Conservation (phyloP, 371 early-diverging fungal species). For the Lichtheimia ramosa region DNA sequence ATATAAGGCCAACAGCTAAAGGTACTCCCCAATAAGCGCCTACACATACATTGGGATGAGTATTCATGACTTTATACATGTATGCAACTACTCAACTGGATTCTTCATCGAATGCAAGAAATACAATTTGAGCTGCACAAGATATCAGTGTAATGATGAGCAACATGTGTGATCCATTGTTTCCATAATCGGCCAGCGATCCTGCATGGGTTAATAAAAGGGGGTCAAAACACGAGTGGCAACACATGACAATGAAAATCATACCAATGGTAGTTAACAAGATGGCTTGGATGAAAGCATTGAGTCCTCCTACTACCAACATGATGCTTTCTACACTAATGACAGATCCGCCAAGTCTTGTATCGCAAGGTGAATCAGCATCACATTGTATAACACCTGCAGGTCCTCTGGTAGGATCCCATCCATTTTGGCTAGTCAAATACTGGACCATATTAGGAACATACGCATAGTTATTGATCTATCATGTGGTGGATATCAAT, state of each 20-base stretch:
- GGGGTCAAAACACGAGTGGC: background rate
- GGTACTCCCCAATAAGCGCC: conserved; percentile 25
- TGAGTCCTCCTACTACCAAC: conserved; percentile 13
- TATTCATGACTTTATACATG: background rate
- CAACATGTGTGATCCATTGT: conserved; percentile 15
- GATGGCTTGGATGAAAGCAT: conserved; percentile 20
- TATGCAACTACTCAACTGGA: conserved; percentile 8
- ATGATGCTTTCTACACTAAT: conserved; percentile 18
- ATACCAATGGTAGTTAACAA: conserved; percentile 24
- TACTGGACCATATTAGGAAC: conserved; percentile 25
- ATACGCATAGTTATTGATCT: conserved; percentile 29
- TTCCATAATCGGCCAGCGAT: conserved; percentile 30
- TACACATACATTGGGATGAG: background rate
- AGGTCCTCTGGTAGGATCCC: conserved; percentile 13
- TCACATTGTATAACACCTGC: conserved; percentile 3
- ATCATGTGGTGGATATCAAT: background rate
- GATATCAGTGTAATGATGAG: conserved; percentile 23
- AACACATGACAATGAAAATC: background rate
- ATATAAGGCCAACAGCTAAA: conserved; percentile 17
- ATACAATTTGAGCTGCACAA: conserved; percentile 26
- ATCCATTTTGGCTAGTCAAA: conserved; percentile 11
- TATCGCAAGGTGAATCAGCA: conserved; percentile 1
- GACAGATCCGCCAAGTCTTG: conserved; percentile 1
- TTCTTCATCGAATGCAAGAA: conserved; percentile 18
- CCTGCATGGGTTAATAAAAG: background rate